Evolutionary conservation across 345 rosid species (phyloP), one percentile per base, ranked within the genome.

Genomic region (Eucalyptus urophylla): DNA sequence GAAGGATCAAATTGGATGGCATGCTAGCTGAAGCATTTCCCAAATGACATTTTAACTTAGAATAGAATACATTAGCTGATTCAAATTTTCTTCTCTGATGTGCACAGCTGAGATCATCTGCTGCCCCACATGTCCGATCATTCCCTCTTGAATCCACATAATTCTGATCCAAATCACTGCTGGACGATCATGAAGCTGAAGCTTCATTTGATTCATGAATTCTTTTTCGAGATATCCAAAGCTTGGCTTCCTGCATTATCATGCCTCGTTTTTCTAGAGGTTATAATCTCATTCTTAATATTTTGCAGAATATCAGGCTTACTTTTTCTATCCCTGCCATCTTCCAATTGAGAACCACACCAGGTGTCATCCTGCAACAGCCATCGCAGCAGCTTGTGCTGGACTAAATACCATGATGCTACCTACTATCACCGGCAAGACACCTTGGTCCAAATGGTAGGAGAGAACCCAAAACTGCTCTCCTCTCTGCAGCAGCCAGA

Each of bases 331-430:
- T 93, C 95, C 90, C 88, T 93, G 25, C 87, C 88, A 90, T 44
- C 92, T 90, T 92, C 95, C 76, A 93, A 91, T 67, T 92, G 93
- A 86, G 97, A 98, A 88, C 94, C 98, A 89, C 98, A 96, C 97
- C 97, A 95, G 21, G 97, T 91, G 88, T 96, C 98, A 93, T 97
- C 98, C 91, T 93, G 95, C 27, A 94, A 89, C 98, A 76, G 99
- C 99, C 98, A 97, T 96, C 24, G 99, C 98, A 86, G 98, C 98
- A 88, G 98, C 99, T 92, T 97, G 98, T 40, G 93, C 88, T 85
- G 98, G 99, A 92, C 94, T 96, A 69, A 97, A 97, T 54, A 95
- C 93, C 99, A 94, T 97, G 37, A 96, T 92, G 92, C 88, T 90
- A 49, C 51, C 51, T 49, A 93, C 92, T 92, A 89, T 96, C 94